These are phyloP conservation scores for Fusarium nurragi DNA, from an alignment of 2,329 filamentous ascomycete genomes.

Conservation along the genomic window DNA sequence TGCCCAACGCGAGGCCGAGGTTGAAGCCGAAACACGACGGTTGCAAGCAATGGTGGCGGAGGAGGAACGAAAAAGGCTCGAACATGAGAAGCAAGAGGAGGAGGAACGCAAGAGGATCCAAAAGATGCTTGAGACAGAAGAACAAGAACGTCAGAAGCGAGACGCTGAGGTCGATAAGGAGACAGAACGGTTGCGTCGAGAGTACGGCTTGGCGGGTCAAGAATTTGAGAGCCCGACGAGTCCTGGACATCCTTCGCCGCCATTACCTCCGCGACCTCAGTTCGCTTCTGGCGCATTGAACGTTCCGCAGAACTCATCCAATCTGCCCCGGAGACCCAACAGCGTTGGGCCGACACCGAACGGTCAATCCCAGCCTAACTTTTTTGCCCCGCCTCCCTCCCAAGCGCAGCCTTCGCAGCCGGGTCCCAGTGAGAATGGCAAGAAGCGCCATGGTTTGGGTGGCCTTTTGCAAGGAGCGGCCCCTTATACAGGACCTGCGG, in stretches of 20 bases:
- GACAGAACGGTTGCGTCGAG: slow-evolving; percentile 78
- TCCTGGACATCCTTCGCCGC: slow-evolving; percentile 43
- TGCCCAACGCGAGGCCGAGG: slow-evolving; percentile 51
- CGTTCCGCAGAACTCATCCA: slow-evolving; percentile 40
- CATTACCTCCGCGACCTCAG: slow-evolving; percentile 48
- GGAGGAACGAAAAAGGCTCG: slow-evolving; percentile 62
- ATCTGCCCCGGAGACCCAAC: slow-evolving; percentile 56
- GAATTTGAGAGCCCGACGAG: slow-evolving; percentile 41
- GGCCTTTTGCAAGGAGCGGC: slow-evolving; percentile 43
- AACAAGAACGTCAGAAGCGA: slow-evolving; percentile 63
- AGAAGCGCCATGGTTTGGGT: slow-evolving; percentile 45
- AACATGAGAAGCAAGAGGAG: slow-evolving; percentile 65
- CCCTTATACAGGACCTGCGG: slow-evolving; percentile 52
- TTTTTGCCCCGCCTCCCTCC: slow-evolving; percentile 33
- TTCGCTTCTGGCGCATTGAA: slow-evolving; percentile 30
- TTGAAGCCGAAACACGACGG: slow-evolving; percentile 82
- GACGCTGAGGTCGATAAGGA: slow-evolving; percentile 76
- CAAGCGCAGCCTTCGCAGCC: slow-evolving; percentile 24
- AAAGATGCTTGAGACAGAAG: slow-evolving; percentile 73
- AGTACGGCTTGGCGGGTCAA: slow-evolving; percentile 70
- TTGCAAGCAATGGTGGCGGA: slow-evolving; percentile 65
- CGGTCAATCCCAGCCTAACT: slow-evolving; percentile 31
- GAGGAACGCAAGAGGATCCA: slow-evolving; percentile 66
- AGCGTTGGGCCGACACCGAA: slow-evolving; percentile 56
- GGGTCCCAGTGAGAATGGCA: slow-evolving; percentile 31